phyloP scores from a whole-genome alignment of 306 rosid genomes.

The Quercus wislizeni region DNA sequence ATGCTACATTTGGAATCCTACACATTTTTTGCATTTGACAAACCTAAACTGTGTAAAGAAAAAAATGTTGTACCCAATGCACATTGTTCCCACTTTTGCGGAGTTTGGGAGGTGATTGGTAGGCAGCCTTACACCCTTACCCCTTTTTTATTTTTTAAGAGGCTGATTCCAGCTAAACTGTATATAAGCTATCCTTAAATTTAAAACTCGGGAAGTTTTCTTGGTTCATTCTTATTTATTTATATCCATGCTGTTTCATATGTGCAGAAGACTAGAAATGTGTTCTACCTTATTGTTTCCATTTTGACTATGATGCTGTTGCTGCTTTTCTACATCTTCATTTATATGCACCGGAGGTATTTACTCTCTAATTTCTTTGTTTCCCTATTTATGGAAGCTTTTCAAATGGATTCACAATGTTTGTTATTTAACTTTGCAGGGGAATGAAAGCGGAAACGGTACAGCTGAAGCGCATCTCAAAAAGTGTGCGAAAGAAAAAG shows the following conservation, averaged over 20 bases:
- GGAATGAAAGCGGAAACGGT: conserved; percentile 55
- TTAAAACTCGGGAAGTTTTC: background rate
- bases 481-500: conserved; percentile 56
- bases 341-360: conserved; percentile 70
- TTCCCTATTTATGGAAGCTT: conserved; percentile 15
- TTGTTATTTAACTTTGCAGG: conserved; percentile 32
- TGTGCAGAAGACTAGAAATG: conserved; percentile 53
- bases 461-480: conserved; percentile 55
- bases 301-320: conserved; percentile 49
- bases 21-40: background rate
- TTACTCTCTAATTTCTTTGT: conserved; percentile 1
- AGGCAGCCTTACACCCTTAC: no score
- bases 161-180: background rate
- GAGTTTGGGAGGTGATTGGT: no score
- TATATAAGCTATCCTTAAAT: background rate
- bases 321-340: conserved; percentile 49
- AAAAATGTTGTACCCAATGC: no score
- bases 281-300: conserved; percentile 48
- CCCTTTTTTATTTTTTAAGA: no score
- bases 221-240: background rate
- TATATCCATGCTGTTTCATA: conserved; percentile 11
- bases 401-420: conserved; percentile 3
- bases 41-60: background rate
- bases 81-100: no score
- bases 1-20: background rate